phyloP scores from a whole-genome alignment of 805 yeast species.

The Clavispora carvajalis region DNA sequence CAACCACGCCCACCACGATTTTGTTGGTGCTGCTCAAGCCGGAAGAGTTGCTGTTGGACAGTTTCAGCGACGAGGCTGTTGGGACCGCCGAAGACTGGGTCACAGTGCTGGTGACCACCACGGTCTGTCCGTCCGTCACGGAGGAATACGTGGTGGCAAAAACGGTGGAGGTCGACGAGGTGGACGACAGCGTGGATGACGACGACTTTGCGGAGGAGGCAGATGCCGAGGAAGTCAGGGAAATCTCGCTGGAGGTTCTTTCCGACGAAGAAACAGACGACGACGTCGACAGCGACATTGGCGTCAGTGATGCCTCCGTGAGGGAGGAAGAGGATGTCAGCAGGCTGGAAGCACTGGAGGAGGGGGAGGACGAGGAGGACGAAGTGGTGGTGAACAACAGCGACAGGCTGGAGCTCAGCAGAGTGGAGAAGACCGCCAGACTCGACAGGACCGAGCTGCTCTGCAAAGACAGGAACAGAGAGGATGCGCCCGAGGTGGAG shows the following conservation, averaged over 20 bases:
- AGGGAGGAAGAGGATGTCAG: too few relatives aligned
- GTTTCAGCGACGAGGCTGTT: constrained; percentile 17
- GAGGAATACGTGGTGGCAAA: constrained; percentile 25
- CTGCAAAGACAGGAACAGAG: not conserved
- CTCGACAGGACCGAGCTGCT: too few relatives aligned
- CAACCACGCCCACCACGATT: constrained; percentile 44
- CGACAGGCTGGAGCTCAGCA: not conserved
- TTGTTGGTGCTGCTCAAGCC: constrained; percentile 39
- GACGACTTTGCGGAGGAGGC: not conserved
- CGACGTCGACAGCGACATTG: not conserved
- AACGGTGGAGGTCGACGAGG: not conserved
- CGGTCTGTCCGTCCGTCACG: constrained; percentile 32
- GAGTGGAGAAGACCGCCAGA: not conserved
- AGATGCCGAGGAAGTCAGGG: not conserved
- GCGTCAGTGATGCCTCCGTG: not conserved
- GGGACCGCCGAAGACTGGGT: constrained; percentile 20
- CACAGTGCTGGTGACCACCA: constrained; percentile 36
- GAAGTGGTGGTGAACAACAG: not conserved
- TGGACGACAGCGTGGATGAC: constrained; percentile 1
- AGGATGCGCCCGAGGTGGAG: not conserved
- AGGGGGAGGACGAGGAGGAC: not conserved
- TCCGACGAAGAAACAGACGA: not conserved
- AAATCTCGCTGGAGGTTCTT: not conserved
- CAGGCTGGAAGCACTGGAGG: not conserved
- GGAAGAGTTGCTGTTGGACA: constrained; percentile 10